Percentiles rank a stretch among this genome's conserved stretches.
Evolutionary conservation across 495 filamentous ascomycete species (phyloP).

Genomic region (Neurospora intermedia): DNA sequence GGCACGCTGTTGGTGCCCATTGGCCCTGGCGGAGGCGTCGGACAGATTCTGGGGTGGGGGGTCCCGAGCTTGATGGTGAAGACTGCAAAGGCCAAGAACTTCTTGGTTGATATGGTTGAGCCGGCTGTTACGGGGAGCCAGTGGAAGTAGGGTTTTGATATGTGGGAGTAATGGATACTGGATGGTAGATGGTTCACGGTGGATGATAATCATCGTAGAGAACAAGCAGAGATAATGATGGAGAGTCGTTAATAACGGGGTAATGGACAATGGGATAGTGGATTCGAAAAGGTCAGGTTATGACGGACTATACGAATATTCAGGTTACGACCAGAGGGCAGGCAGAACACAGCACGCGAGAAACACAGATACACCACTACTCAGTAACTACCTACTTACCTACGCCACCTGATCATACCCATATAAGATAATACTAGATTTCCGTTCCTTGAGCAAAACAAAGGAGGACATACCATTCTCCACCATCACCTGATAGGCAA

Average conservation of each 20-base stretch:
- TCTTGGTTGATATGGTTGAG: slow-evolving; percentile 19
- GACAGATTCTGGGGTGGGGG: slow-evolving; percentile 35
- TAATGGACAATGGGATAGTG: not conserved
- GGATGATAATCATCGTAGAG: too few species aligned
- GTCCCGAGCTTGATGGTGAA: slow-evolving; percentile 44
- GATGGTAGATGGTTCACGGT: not conserved
- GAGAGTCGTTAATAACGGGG: not conserved
- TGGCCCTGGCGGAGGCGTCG: slow-evolving; percentile 43
- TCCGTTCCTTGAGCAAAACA: not conserved
- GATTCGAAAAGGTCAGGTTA: not conserved
- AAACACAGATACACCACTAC: not conserved
- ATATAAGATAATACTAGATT: not conserved
- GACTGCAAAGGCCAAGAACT: slow-evolving; percentile 46
- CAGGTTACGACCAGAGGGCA: not conserved
- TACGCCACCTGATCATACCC: not conserved
- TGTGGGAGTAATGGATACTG: not conserved
- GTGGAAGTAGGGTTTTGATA: not conserved
- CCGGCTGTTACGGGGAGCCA: not conserved
- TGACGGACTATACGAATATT: not conserved
- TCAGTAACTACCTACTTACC: not conserved
- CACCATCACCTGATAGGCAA: too few species aligned
- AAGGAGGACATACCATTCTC: not conserved
- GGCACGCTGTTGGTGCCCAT: slow-evolving; percentile 37
- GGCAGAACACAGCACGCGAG: not conserved
- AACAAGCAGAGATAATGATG: not conserved